phyloP scores from a whole-genome alignment of 2,329 filamentous ascomycete species.

The Epichloe brachyelytri region DNA sequence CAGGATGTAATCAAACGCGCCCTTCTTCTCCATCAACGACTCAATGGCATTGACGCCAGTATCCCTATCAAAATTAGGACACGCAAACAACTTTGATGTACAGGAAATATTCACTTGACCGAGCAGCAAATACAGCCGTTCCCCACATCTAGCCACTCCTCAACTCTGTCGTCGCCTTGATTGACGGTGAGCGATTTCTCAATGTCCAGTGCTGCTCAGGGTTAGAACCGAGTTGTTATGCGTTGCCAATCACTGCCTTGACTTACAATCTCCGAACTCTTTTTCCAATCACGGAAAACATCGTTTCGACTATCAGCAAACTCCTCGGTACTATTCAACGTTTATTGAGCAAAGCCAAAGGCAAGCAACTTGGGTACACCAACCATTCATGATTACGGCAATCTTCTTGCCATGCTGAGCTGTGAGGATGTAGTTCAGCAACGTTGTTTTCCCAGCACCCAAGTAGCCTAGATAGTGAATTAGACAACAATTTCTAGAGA shows the following conservation, averaged over 20 bases:
- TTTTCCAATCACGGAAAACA: not conserved
- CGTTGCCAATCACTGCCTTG: conserved; percentile 2
- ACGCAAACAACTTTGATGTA: not conserved
- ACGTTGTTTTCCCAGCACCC: conserved; percentile 87
- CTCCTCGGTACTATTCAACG: not conserved
- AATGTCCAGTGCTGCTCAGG: conserved; percentile 65
- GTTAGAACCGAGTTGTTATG: conserved; percentile 9
- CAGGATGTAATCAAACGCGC: conserved; percentile 93
- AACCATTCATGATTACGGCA: conserved; percentile 89
- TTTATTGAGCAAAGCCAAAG: not conserved
- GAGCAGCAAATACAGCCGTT: conserved; percentile 98
- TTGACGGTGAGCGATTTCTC: conserved; percentile 92
- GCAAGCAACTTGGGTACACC: not conserved
- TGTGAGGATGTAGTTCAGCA: conserved; percentile 91
- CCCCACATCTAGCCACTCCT: conserved; percentile 91
- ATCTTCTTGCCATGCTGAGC: conserved; percentile 96
- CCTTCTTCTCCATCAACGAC: conserved; percentile 85
- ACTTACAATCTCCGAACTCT: conserved; percentile 73
- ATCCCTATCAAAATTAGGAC: conserved; percentile 42
- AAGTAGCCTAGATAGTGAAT: conserved; percentile 58
- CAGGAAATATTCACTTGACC: conserved; percentile 53
- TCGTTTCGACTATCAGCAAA: not conserved
- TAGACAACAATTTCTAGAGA: not conserved
- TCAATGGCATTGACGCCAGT: conserved; percentile 90
- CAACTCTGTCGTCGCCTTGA: conserved; percentile 66